A percentile compares a stretch with the other conserved stretches of the same genome.
Conservation (phyloP, 2,329 filamentous ascomycete genomes). For the Diaporthe ampelina region DNA sequence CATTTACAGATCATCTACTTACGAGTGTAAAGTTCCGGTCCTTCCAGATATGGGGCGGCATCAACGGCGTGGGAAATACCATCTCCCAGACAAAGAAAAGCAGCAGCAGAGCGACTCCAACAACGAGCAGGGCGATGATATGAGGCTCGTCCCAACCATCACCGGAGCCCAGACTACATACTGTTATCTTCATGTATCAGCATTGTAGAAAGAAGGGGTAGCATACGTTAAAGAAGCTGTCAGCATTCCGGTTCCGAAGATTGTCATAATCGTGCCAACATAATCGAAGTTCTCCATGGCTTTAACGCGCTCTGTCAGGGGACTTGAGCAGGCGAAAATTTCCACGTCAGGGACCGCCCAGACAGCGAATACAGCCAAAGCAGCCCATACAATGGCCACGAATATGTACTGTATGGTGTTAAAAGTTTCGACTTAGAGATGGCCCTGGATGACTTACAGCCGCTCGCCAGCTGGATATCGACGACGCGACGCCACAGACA, state of each 20-base stretch:
- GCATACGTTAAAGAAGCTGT: neutral
- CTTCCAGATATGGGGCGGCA: slow-evolving; percentile 2
- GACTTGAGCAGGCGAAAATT: neutral
- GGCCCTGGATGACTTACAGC: neutral
- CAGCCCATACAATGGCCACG: slow-evolving; percentile 3
- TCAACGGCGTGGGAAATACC: slow-evolving; percentile 5
- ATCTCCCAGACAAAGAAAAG: slow-evolving; percentile 8
- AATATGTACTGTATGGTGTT: neutral
- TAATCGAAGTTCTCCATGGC: neutral
- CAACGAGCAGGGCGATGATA: slow-evolving; percentile 8
- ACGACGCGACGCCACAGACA: neutral
- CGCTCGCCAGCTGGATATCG: slow-evolving; percentile 8
- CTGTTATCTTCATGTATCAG: neutral
- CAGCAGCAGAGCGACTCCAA: neutral
- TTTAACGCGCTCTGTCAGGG: too few relatives aligned
- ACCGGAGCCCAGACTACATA: neutral
- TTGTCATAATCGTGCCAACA: slow-evolving; percentile 9
- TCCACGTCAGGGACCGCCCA: slow-evolving; percentile 19
- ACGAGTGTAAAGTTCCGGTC: slow-evolving; percentile 5
- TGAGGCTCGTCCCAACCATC: slow-evolving; percentile 3
- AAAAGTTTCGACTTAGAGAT: neutral
- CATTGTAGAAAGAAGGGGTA: accelerated
- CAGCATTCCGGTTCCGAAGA: neutral
- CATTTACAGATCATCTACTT: neutral
- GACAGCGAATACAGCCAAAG: neutral